phyloP scores from a whole-genome alignment of 345 rosid species.

The Rhizophora mangle region DNA sequence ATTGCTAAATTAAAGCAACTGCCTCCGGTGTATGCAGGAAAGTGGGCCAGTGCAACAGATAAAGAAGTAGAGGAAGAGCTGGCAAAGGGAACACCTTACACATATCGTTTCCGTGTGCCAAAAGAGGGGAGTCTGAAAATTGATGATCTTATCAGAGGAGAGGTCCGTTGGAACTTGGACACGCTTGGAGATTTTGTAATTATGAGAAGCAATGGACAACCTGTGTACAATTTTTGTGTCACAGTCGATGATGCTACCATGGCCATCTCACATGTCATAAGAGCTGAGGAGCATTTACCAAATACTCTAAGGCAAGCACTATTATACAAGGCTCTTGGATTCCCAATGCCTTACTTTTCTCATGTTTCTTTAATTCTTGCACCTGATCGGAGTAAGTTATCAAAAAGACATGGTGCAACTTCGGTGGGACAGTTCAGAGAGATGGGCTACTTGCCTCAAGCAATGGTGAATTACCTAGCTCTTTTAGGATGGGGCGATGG shows the following conservation, averaged over 20 bases:
- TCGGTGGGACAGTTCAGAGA: slow-evolving; percentile 97
- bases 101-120: slow-evolving; percentile 81
- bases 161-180: slow-evolving; percentile 90
- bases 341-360: slow-evolving; percentile 83
- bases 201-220: slow-evolving; percentile 58
- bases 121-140: slow-evolving; percentile 73
- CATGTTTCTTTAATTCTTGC: slow-evolving; percentile 95
- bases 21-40: slow-evolving; percentile 84
- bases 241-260: slow-evolving; percentile 95
- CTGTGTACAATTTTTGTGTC: slow-evolving; percentile 93
- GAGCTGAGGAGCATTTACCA: slow-evolving; percentile 96
- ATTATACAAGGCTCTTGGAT: slow-evolving; percentile 91
- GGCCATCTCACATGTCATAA: slow-evolving; percentile 95
- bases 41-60: slow-evolving; percentile 76
- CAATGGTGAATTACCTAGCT: slow-evolving; percentile 90
- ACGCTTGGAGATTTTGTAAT: slow-evolving; percentile 67
- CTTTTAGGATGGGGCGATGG: slow-evolving; percentile 99
- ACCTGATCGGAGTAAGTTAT: slow-evolving; percentile 88
- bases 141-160: slow-evolving; percentile 83
- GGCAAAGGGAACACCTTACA: slow-evolving; percentile 72
- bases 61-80: slow-evolving; percentile 70
- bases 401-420: slow-evolving; percentile 95
- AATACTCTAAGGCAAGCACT: slow-evolving; percentile 90
- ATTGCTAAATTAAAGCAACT: slow-evolving; percentile 61
- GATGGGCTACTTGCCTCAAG: slow-evolving; percentile 92